Evolutionary conservation across 306 rosid species (phyloP).

Genomic region (Ceratonia siliqua): DNA sequence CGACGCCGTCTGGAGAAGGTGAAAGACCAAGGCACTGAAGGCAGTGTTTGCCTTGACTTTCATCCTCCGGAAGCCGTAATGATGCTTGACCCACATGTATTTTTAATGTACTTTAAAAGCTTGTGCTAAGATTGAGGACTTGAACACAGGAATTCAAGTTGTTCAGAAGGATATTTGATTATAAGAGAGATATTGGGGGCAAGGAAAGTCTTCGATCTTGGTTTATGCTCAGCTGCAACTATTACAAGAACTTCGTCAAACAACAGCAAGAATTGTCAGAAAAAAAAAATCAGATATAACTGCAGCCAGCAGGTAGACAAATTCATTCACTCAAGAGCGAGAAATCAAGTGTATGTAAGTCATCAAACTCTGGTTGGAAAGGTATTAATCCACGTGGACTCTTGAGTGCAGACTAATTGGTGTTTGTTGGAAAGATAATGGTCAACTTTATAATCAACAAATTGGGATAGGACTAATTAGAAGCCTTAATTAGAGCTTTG

Average conservation of each 20-base stretch:
- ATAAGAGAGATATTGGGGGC: conserved; percentile 54
- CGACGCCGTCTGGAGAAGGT: neutral
- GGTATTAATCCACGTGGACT: conserved; percentile 50
- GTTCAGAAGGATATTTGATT: conserved; percentile 39
- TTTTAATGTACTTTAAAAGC: conserved; percentile 52
- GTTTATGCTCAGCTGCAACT: conserved; percentile 40
- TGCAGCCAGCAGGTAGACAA: conserved; percentile 40
- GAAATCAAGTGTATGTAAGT: conserved; percentile 41
- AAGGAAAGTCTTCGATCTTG: conserved; percentile 50
- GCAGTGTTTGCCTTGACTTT: too few relatives aligned
- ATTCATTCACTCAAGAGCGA: conserved; percentile 43
- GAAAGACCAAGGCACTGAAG: too few relatives aligned
- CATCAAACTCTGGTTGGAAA: conserved; percentile 44
- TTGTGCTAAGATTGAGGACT: conserved; percentile 43
- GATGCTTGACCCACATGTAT: conserved; percentile 46
- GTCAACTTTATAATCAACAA: conserved; percentile 44
- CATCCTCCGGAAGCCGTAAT: too few relatives aligned
- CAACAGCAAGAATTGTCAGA: conserved; percentile 44
- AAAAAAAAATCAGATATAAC: conserved; percentile 39
- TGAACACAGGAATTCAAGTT: conserved; percentile 43
- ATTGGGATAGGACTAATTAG: conserved; percentile 41
- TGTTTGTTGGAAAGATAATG: conserved; percentile 44
- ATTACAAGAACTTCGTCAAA: conserved; percentile 34
- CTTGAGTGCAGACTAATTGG: conserved; percentile 40
- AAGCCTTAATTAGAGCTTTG: conserved; percentile 47